Evolutionary conservation across 179 eudicot species (phyloP).

Genomic region (Kewa caespitosa): DNA sequence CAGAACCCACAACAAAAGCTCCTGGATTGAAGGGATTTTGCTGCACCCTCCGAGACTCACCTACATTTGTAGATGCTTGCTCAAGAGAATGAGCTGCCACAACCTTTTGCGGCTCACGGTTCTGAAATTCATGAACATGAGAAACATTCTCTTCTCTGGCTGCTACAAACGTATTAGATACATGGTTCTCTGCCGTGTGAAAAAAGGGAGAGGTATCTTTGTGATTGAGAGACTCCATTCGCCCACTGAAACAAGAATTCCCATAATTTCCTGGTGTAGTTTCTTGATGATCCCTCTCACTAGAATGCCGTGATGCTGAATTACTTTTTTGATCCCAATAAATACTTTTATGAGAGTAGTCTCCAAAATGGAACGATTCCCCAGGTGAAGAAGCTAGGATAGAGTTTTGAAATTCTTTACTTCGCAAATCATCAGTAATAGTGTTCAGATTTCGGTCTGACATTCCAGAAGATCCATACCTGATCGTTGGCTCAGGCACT

Average conservation of each 20-base stretch:
- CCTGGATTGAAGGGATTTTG: conserved; percentile 24
- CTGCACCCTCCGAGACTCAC: conserved; percentile 28
- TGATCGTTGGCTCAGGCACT: conserved; percentile 20
- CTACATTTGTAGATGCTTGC: conserved; percentile 14
- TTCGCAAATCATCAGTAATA: conserved; percentile 20
- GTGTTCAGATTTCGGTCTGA: conserved; percentile 28
- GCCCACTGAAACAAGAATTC: conserved; percentile 30
- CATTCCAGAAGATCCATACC: conserved; percentile 20
- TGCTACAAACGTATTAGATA: conserved; percentile 17
- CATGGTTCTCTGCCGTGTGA: conserved; percentile 22
- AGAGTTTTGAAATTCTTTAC: conserved; percentile 26
- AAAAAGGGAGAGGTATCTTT: conserved; percentile 22
- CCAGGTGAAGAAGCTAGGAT: conserved; percentile 19
- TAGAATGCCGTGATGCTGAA: conserved; percentile 21
- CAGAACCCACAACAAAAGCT: conserved; percentile 23
- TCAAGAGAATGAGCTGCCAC: conserved; percentile 24
- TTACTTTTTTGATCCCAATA: conserved; percentile 30
- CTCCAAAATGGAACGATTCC: conserved; percentile 20
- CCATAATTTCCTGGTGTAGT: conserved; percentile 19
- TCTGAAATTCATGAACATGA: conserved; percentile 23
- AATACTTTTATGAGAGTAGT: conserved; percentile 28
- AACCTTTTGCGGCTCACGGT: conserved; percentile 20
- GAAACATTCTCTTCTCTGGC: conserved; percentile 22
- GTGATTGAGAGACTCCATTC: conserved; percentile 25
- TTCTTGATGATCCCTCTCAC: conserved; percentile 26